Evolutionary conservation across 768 basidiomycete species (phyloP).

Genomic region (Collybia nuda): DNA sequence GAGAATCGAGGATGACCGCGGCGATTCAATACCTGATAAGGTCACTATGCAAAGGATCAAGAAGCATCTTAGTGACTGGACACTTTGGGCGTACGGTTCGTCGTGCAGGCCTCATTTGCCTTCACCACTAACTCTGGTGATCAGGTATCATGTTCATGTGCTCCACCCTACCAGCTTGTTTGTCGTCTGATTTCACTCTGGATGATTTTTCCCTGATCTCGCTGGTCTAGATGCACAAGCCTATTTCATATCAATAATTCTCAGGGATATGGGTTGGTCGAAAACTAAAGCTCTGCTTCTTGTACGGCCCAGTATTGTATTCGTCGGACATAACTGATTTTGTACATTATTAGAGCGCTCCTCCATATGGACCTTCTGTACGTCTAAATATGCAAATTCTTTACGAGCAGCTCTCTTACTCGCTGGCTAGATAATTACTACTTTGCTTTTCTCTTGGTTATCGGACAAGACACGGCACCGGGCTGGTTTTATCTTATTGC

Average conservation of each 20-base stretch:
- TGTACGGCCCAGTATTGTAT: constrained; percentile 21
- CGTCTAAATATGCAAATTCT: constrained; percentile 9
- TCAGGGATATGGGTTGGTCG: constrained; percentile 45
- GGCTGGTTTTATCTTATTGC: constrained; percentile 38
- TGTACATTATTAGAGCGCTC: constrained; percentile 33
- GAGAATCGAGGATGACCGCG: constrained; percentile 50
- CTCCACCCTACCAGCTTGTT: constrained; percentile 42
- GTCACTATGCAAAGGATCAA: constrained; percentile 35
- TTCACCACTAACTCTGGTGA: constrained; percentile 2
- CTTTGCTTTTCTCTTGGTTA: constrained; percentile 44
- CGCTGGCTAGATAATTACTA: constrained; percentile 30
- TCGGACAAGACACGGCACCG: constrained; percentile 45
- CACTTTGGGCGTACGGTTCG: constrained; percentile 45
- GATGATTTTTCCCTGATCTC: background rate
- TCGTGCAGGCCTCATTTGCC: background rate
- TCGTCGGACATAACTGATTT: background rate
- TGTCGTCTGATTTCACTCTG: constrained; percentile 6
- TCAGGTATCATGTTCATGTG: constrained; percentile 43
- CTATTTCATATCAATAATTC: constrained; percentile 47
- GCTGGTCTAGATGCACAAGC: constrained; percentile 33
- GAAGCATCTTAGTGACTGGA: constrained; percentile 43
- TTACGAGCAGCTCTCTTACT: background rate
- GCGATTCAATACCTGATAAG: constrained; percentile 45
- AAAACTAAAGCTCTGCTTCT: constrained; percentile 36
- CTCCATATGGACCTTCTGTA: constrained; percentile 45